A percentile compares a stretch with the other conserved stretches of the same genome.
These are phyloP conservation scores for Rhodotorula babjevae DNA, from an alignment of 768 basidiomycete species.

Conservation along the genomic window DNA sequence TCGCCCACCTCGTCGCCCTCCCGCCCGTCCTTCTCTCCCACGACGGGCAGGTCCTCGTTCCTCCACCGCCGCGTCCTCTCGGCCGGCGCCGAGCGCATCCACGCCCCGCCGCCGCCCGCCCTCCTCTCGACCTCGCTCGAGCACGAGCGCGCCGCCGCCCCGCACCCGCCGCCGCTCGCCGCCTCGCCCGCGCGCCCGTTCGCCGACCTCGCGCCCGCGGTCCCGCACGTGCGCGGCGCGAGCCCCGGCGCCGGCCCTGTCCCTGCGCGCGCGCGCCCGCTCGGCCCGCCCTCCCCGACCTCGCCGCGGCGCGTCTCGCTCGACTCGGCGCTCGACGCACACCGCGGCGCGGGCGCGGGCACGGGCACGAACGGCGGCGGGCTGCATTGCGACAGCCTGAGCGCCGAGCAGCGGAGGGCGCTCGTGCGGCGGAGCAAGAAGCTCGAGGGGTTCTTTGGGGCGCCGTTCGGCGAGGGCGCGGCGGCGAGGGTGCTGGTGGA, in stretches of 20 bases:
- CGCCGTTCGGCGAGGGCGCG: slow-evolving; percentile 14
- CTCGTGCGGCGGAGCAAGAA: slow-evolving; percentile 33
- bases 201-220: background rate
- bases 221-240: background rate
- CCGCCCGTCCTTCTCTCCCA: background rate
- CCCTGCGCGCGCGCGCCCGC: background rate
- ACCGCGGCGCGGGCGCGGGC: background rate
- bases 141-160: background rate
- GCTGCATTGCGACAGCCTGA: slow-evolving; percentile 21
- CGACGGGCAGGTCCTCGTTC: background rate
- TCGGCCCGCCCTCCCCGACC: background rate
- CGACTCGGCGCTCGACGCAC: slow-evolving; percentile 15
- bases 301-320: slow-evolving; percentile 5
- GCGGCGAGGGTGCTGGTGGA: background rate
- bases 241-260: no score
- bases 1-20: background rate
- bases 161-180: background rate
- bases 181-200: background rate
- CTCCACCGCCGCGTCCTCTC: slow-evolving; percentile 2
- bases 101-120: background rate
- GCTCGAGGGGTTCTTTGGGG: slow-evolving; percentile 32
- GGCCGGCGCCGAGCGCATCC: background rate
- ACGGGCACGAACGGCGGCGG: background rate
- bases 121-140: background rate
- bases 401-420: slow-evolving; percentile 12